These are phyloP conservation scores for Crithidia expoeki DNA, from an alignment of 208 protist species.

Conservation along the genomic window DNA sequence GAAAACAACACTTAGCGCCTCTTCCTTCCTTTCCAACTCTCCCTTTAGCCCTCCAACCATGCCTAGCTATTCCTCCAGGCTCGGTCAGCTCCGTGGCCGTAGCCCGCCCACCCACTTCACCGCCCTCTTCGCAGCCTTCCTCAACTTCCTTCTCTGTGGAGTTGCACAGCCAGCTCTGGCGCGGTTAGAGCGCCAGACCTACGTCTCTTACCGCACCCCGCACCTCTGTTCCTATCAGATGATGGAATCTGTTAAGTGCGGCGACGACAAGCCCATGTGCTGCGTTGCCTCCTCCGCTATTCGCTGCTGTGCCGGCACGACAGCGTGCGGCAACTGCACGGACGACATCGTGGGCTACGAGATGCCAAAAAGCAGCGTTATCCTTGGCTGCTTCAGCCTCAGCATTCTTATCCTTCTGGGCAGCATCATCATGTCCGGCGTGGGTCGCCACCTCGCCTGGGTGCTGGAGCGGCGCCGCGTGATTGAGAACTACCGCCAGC, in stretches of 20 bases:
- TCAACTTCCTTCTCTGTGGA: slow-evolving; percentile 4
- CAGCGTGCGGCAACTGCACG: slow-evolving; percentile 36
- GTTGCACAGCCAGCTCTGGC: slow-evolving; percentile 8
- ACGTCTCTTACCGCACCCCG: slow-evolving; percentile 30
- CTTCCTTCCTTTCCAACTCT: background rate
- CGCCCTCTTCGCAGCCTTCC: background rate
- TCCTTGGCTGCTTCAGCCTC: slow-evolving; percentile 40
- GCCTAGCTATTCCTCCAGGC: background rate
- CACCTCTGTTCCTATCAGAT: slow-evolving; percentile 38
- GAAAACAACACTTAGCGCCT: too few relatives aligned
- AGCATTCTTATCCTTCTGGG: slow-evolving; percentile 47
- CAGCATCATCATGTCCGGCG: slow-evolving; percentile 37
- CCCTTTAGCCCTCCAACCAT: background rate
- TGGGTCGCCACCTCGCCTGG: slow-evolving; percentile 44
- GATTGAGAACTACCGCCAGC: slow-evolving; percentile 28
- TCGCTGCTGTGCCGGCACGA: slow-evolving; percentile 36
- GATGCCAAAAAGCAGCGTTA: slow-evolving; percentile 37
- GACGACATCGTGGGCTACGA: slow-evolving; percentile 33
- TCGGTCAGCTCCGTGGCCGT: background rate
- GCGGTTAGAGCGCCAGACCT: slow-evolving; percentile 23
- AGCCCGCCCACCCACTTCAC: background rate
- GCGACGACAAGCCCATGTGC: slow-evolving; percentile 32
- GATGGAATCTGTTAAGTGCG: slow-evolving; percentile 29
- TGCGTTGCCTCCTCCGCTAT: slow-evolving; percentile 33
- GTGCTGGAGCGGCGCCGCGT: slow-evolving; percentile 42